Conservation (phyloP, 2,329 filamentous ascomycete genomes). For the Chaetomium sp. region DNA sequence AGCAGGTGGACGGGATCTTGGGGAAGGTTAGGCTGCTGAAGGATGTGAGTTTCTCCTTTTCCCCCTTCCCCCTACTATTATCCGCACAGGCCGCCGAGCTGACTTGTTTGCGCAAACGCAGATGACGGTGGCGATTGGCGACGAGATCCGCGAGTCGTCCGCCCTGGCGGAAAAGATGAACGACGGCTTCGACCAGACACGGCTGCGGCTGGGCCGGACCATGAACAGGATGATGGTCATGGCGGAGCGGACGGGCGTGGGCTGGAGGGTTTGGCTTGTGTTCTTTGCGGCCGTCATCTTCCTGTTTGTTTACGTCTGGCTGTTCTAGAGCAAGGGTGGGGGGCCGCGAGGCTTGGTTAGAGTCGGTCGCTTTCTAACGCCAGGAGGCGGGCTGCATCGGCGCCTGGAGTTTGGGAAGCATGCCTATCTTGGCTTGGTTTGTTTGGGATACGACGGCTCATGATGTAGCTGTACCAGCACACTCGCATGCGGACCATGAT, state of each 20-base stretch:
- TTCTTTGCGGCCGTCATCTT: conserved; percentile 85
- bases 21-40: conserved; percentile 89
- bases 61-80: too few species aligned
- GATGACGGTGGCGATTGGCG: conserved; percentile 91
- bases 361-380: background rate
- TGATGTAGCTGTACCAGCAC: conserved; percentile 12
- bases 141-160: conserved; percentile 89
- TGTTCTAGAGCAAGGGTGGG: conserved; percentile 59
- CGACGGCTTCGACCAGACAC: conserved; percentile 84
- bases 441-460: conserved; percentile 14
- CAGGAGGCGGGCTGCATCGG: conserved; percentile 16
- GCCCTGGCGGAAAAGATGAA: conserved; percentile 94
- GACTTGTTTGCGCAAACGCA: conserved; percentile 41
- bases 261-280: conserved; percentile 89
- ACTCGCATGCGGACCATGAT: conserved; percentile 20
- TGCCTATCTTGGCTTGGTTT: conserved; percentile 19
- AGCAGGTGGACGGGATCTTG: conserved; percentile 84
- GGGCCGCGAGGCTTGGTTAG: conserved; percentile 1
- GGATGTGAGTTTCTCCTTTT: conserved; percentile 61
- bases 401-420: conserved; percentile 25
- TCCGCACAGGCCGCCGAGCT: background rate
- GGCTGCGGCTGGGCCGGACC: conserved; percentile 78
- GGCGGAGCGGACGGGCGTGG: conserved; percentile 91
- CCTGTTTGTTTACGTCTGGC: conserved; percentile 90
- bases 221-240: conserved; percentile 98